Evolutionary conservation across 768 basidiomycete species (phyloP), one percentile per base, ranked within the genome.

Genomic region (Termitomyces sp.): DNA sequence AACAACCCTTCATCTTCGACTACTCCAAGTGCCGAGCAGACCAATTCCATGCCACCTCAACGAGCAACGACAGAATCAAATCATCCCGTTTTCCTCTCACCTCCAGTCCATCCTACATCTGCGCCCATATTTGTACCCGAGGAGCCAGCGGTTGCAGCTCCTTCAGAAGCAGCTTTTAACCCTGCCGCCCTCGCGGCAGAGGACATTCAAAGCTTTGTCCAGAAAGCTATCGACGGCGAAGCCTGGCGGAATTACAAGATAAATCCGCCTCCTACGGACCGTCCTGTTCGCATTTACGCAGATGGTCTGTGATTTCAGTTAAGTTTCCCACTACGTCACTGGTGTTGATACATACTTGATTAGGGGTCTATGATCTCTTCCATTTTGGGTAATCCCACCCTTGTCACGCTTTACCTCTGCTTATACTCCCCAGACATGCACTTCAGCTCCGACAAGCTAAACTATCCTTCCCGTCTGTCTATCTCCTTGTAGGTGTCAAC

Each of bases 391-490:
- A 70, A 61, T 82, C 69, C 33, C 5, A 45, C 55, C 38, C 31
- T 44, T 50, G n/a, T 48, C 54, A 40, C 28, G 31, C 11, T 38
- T 30, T 28, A 10, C 46, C 28, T 28, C 44, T 47, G 50, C 58
- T 48, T 45, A 54, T 48, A 38, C 35, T 51, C 49, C n/a, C 44
- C 67, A 96, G 94, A 5, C 95, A 98, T 74, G 92, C 95, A 1
- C 78, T 98, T 17, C 96, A 98, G 71, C 80, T 98, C 31, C 89
- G 96, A 28, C 97, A 99, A 74, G 94, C 96, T 49, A 99, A 99
- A 67, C 78, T 97, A 15, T 86, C 91, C 0, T 98, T 99, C 73
- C 86, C 89, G 5, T 82, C 82, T 31, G 95, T 98, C 7, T 84
- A 96, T 70, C 84, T 99, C 42, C 76, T 99, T 45, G 93, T 87